phyloP scores from a whole-genome alignment of 768 basidiomycete genomes.

The Pisolithus tinctorius region DNA sequence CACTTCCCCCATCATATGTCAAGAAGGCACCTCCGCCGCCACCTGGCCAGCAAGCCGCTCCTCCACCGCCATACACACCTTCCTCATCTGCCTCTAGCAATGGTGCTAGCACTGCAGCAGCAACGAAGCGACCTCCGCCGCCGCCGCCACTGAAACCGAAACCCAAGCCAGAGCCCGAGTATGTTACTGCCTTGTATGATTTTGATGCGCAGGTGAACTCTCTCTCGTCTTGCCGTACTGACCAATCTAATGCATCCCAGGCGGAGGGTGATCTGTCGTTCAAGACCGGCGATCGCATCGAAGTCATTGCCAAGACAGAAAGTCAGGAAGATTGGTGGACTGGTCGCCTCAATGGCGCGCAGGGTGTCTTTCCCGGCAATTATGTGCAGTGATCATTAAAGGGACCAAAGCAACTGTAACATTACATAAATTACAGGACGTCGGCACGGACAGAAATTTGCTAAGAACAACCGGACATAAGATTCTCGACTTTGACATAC shows the following conservation, averaged over 20 bases:
- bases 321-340: slow-evolving; percentile 98
- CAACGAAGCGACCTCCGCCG: slow-evolving; percentile 75
- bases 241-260: slow-evolving; percentile 26
- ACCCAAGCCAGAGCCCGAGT: slow-evolving; percentile 66
- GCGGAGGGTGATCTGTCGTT: slow-evolving; percentile 93
- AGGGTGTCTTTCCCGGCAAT: slow-evolving; percentile 88
- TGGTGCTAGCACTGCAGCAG: slow-evolving; percentile 25
- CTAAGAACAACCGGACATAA: too few relatives aligned
- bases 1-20: slow-evolving; percentile 26
- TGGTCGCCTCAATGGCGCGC: slow-evolving; percentile 69
- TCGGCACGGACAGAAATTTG: too few relatives aligned
- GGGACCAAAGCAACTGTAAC: neutral
- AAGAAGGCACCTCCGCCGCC: slow-evolving; percentile 38
- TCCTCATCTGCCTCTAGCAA: slow-evolving; percentile 11
- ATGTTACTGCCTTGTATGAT: slow-evolving; percentile 92
- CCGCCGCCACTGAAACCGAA: slow-evolving; percentile 90
- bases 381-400: slow-evolving; percentile 22
- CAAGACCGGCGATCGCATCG: slow-evolving; percentile 83
- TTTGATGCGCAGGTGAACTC: slow-evolving; percentile 76
- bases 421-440: neutral
- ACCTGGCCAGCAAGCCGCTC: slow-evolving; percentile 28
- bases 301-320: slow-evolving; percentile 75
- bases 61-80: slow-evolving; percentile 44
- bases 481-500: too few relatives aligned
- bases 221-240: neutral